Conservation (phyloP, 148 eudicot species). For the Cornus suecica region DNA sequence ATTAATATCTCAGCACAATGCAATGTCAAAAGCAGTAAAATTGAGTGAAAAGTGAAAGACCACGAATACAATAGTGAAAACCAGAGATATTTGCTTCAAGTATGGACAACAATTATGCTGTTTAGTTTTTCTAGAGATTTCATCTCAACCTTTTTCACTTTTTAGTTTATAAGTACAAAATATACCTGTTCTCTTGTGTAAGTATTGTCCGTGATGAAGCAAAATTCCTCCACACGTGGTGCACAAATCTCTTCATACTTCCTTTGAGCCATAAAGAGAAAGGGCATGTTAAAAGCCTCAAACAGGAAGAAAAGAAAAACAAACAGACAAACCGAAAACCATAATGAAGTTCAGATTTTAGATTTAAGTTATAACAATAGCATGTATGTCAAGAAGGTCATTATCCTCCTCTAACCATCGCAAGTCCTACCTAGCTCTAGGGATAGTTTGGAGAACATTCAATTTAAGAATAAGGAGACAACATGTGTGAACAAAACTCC, state of each 20-base stretch:
- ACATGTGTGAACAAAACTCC: too few species aligned
- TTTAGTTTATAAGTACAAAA: neutral
- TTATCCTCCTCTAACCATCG: too few species aligned
- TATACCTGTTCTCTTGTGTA: constrained; percentile 69
- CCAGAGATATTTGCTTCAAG: neutral
- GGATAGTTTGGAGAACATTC: too few species aligned
- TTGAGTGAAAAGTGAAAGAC: neutral
- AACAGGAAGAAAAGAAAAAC: too few species aligned
- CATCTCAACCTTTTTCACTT: neutral
- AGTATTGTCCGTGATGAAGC: constrained; percentile 88
- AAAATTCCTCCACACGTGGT: constrained; percentile 80
- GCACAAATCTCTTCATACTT: constrained; percentile 83
- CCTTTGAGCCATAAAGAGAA: constrained; percentile 32
- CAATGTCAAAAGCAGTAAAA: neutral
- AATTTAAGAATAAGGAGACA: too few species aligned
- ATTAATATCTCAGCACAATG: neutral
- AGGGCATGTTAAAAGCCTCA: neutral
- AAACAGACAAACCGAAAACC: too few species aligned
- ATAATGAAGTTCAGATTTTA: too few species aligned
- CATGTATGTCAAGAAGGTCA: too few species aligned
- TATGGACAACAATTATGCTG: neutral
- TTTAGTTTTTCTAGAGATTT: neutral
- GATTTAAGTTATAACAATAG: too few species aligned
- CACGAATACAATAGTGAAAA: neutral
- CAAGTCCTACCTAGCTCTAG: too few species aligned